These are phyloP conservation scores for Colletotrichum karsti DNA, from an alignment of 2,329 filamentous ascomycete species.

Conservation along the genomic window DNA sequence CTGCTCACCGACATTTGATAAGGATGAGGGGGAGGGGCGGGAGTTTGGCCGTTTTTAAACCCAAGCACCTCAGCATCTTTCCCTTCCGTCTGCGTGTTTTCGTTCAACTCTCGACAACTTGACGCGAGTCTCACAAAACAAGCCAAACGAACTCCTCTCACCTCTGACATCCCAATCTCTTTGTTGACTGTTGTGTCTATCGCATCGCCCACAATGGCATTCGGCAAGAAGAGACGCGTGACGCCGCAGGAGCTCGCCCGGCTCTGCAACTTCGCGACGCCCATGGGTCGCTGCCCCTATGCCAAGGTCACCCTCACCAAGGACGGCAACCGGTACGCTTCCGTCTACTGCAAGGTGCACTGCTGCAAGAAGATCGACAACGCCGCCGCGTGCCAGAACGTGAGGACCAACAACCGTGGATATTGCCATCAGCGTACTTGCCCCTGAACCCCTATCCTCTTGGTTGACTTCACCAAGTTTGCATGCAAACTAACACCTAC, in stretches of 20 bases:
- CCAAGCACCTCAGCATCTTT: background rate
- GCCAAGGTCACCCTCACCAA: conserved; percentile 16
- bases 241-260: conserved; percentile 13
- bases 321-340: conserved; percentile 1
- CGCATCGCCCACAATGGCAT: conserved; percentile 5
- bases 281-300: conserved; percentile 18
- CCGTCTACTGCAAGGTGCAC: conserved; percentile 25
- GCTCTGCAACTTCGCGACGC: conserved; percentile 21
- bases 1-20: conserved; percentile 19
- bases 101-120: background rate
- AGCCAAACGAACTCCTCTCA: background rate
- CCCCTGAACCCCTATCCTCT: background rate
- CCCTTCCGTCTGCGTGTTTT: background rate
- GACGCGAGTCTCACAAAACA: background rate
- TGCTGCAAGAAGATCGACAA: conserved; percentile 29
- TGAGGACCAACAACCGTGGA: conserved; percentile 20
- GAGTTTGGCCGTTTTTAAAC: background rate
- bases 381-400: conserved; percentile 15
- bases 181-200: too few species aligned
- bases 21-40: background rate
- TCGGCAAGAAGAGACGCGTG: conserved; percentile 4
- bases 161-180: background rate
- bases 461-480: background rate
- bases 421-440: conserved; percentile 22
- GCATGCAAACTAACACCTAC: accelerated